phyloP scores from a whole-genome alignment of 1,284 basidiomycete species.

The Ceratobasidium sp. region DNA sequence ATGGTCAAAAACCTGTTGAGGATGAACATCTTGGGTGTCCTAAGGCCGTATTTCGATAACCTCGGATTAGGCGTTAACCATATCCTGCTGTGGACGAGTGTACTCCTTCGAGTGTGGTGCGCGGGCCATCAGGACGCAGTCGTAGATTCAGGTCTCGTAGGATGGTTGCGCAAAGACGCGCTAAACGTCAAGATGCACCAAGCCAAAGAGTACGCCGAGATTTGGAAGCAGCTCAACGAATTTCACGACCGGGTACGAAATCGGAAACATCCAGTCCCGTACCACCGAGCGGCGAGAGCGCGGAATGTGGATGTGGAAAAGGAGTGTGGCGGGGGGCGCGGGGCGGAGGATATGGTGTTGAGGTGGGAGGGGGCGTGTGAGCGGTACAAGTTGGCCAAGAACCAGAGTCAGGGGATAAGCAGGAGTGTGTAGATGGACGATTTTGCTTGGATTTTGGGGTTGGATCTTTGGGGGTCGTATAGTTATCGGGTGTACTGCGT shows the following conservation, averaged over 20 bases:
- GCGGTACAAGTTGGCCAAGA: conserved; percentile 25
- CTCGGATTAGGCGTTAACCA: conserved; percentile 36
- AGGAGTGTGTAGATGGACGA: neutral
- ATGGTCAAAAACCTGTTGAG: conserved; percentile 14
- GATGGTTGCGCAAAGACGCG: conserved; percentile 37
- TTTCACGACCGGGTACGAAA: conserved; percentile 38
- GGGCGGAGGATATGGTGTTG: conserved; percentile 17
- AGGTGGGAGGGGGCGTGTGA: conserved; percentile 39
- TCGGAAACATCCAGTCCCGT: conserved; percentile 25
- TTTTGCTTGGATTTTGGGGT: neutral
- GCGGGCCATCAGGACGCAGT: conserved; percentile 26
- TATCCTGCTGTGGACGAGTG: conserved; percentile 35
- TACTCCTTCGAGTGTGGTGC: conserved; percentile 23
- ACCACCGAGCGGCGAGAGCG: neutral
- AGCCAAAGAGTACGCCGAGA: conserved; percentile 25
- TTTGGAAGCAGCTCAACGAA: conserved; percentile 39
- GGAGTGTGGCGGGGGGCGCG: conserved; percentile 6
- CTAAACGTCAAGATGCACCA: conserved; percentile 35
- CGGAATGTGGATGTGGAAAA: neutral
- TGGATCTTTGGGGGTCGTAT: neutral
- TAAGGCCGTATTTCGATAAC: conserved; percentile 43
- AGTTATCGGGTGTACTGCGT: neutral
- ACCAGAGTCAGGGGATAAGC: neutral
- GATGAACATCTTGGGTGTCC: conserved; percentile 30
- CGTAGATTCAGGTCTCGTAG: conserved; percentile 33